Percentiles rank a stretch among this genome's conserved stretches.
phyloP scores from a whole-genome alignment of 345 rosid genomes.

The Populus simonii region DNA sequence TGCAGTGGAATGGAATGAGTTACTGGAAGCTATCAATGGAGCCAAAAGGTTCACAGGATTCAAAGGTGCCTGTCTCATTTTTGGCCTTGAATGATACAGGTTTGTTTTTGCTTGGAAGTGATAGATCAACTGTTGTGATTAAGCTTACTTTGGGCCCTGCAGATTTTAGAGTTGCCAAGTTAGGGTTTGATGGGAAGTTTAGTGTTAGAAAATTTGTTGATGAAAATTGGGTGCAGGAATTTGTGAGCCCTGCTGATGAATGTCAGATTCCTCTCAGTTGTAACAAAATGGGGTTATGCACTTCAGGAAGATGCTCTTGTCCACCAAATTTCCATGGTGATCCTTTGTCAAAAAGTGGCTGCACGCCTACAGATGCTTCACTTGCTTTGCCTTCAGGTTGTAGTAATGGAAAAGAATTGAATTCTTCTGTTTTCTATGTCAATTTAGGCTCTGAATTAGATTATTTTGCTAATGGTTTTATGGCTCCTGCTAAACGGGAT shows the following conservation, averaged over 20 bases:
- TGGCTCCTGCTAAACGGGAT: conserved; percentile 38
- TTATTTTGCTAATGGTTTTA: conserved; percentile 56
- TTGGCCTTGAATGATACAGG: conserved; percentile 43
- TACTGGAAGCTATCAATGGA: conserved; percentile 23
- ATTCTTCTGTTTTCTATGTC: conserved; percentile 44
- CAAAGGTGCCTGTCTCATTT: too few relatives aligned
- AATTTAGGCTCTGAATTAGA: conserved; percentile 47
- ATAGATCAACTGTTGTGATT: conserved; percentile 51
- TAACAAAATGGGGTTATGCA: conserved; percentile 57
- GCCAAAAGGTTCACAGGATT: not conserved
- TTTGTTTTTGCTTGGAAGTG: conserved; percentile 49
- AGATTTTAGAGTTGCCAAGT: conserved; percentile 55
- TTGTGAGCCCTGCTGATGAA: conserved; percentile 49
- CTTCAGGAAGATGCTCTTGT: not conserved
- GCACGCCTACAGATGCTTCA: conserved; percentile 47
- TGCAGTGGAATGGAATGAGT: conserved; percentile 17
- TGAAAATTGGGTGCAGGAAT: conserved; percentile 37
- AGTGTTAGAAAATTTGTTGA: conserved; percentile 44
- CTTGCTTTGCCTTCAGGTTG: conserved; percentile 55
- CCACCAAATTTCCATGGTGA: conserved; percentile 13
- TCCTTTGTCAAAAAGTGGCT: conserved; percentile 17
- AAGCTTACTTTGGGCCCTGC: conserved; percentile 36
- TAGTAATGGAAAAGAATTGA: conserved; percentile 26
- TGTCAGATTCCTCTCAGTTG: conserved; percentile 69
- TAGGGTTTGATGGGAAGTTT: conserved; percentile 58